Percentiles rank a stretch among this genome's conserved stretches.
These are phyloP conservation scores for Ammopiptanthus mongolicus DNA, from an alignment of 306 rosid species.

Conservation along the genomic window DNA sequence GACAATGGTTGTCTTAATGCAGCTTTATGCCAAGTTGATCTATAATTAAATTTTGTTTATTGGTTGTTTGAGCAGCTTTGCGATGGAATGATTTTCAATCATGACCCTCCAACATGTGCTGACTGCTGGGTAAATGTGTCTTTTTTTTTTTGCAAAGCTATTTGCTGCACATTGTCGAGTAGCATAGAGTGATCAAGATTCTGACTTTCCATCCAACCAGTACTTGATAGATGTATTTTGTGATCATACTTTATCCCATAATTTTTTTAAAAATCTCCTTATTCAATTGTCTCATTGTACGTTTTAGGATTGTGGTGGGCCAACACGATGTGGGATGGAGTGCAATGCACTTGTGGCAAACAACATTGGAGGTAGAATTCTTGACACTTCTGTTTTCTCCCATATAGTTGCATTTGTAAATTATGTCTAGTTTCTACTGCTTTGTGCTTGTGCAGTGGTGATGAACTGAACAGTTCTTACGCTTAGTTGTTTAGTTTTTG, in stretches of 20 bases:
- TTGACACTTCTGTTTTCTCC: background rate
- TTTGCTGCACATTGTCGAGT: conserved; percentile 9
- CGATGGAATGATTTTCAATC: conserved; percentile 88
- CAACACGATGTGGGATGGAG: conserved; percentile 72
- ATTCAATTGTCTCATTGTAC: conserved; percentile 22
- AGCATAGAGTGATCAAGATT: background rate
- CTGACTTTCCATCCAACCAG: background rate
- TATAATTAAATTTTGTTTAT: conserved; percentile 26
- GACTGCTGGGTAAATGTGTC: conserved; percentile 75
- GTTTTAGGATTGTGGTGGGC: conserved; percentile 83
- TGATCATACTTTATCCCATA: too few species aligned
- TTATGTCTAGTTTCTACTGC: background rate
- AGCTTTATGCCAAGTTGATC: conserved; percentile 13
- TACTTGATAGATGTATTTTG: conserved; percentile 2
- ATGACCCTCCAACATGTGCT: conserved; percentile 73
- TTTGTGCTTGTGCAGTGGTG: background rate
- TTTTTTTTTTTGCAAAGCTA: conserved; percentile 17
- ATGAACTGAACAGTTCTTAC: background rate
- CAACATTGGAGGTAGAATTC: conserved; percentile 54
- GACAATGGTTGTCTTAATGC: background rate
- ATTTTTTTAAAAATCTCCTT: background rate
- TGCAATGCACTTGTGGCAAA: conserved; percentile 78
- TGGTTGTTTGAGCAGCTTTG: conserved; percentile 73
- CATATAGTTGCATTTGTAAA: background rate
- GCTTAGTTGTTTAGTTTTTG: background rate